A percentile compares a stretch with the other conserved stretches of the same genome.
Conservation (phyloP, 192 early-diverging fungal genomes). For the Paraglomus brasilianum region DNA sequence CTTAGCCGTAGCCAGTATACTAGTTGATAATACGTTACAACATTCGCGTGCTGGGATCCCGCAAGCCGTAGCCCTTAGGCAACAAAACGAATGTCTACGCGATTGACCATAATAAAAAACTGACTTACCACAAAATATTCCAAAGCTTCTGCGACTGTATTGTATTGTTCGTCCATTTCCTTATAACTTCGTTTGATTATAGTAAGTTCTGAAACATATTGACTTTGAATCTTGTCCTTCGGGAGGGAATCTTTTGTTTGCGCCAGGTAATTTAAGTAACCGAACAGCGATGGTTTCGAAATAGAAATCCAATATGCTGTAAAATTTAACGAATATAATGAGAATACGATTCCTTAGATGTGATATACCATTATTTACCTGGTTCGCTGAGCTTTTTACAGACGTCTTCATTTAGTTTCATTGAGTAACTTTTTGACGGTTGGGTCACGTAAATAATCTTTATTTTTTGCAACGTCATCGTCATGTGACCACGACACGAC, state of each 20-base stretch:
- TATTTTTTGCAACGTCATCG: too few relatives aligned
- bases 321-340: conserved; percentile 26
- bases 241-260: conserved; percentile 21
- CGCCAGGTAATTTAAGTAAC: not conserved
- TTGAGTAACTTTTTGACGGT: too few relatives aligned
- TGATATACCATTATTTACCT: conserved; percentile 1
- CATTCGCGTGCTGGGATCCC: conserved; percentile 7
- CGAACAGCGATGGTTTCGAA: conserved; percentile 18
- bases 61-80: not conserved
- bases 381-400: conserved; percentile 19
- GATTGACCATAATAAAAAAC: conserved; percentile 12
- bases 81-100: conserved; percentile 22
- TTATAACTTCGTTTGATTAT: conserved; percentile 18
- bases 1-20: conserved; percentile 13
- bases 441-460: too few relatives aligned
- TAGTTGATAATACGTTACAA: conserved; percentile 28
- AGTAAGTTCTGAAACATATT: conserved; percentile 13
- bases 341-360: conserved; percentile 13
- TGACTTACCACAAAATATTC: conserved; percentile 13
- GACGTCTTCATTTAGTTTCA: conserved; percentile 23
- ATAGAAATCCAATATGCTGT: conserved; percentile 21
- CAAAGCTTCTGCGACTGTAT: conserved; percentile 20
- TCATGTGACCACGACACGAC: too few relatives aligned
- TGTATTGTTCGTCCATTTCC: conserved; percentile 20
- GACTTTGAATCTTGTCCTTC: conserved; percentile 26